These are phyloP conservation scores for Aureobasidium zeae DNA, from an alignment of 2,329 filamentous ascomycete genomes.

Conservation along the genomic window DNA sequence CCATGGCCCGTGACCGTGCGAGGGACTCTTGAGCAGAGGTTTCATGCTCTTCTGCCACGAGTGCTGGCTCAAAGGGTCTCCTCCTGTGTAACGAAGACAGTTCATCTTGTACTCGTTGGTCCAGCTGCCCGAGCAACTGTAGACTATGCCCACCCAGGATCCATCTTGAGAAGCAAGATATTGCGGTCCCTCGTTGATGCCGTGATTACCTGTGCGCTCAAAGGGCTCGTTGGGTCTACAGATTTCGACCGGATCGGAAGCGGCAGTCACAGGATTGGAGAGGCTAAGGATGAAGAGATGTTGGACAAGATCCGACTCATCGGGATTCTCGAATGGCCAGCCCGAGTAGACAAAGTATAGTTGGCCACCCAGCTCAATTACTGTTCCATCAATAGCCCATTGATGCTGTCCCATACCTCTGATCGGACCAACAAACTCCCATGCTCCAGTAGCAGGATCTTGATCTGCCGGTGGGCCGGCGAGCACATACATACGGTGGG, in stretches of 20 bases:
- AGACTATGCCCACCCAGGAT: conserved; percentile 37
- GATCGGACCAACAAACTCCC: conserved; percentile 36
- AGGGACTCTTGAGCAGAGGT: conserved; percentile 33
- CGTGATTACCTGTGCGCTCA: conserved; percentile 32
- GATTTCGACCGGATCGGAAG: conserved; percentile 31
- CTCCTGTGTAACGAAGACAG: conserved; percentile 33
- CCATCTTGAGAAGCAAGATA: conserved; percentile 29
- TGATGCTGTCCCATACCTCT: conserved; percentile 34
- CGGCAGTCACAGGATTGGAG: conserved; percentile 29
- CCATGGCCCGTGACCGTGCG: conserved; percentile 31
- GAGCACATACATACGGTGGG: conserved; percentile 40
- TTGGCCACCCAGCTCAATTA: conserved; percentile 31
- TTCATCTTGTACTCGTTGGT: conserved; percentile 42
- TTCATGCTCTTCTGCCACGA: conserved; percentile 33
- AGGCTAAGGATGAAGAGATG: conserved; percentile 38
- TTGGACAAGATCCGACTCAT: conserved; percentile 31
- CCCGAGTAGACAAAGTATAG: conserved; percentile 40
- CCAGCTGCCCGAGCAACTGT: conserved; percentile 39
- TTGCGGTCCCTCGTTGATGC: conserved; percentile 40
- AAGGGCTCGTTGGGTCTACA: conserved; percentile 33
- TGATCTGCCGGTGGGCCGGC: conserved; percentile 30
- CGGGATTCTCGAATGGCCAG: conserved; percentile 33
- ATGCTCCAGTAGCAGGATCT: conserved; percentile 27
- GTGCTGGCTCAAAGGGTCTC: conserved; percentile 31
- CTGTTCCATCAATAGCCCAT: conserved; percentile 42